A percentile compares a stretch with the other conserved stretches of the same genome.
Conservation (phyloP, 805 yeast species). For the Wickerhamomyces queroliae region DNA sequence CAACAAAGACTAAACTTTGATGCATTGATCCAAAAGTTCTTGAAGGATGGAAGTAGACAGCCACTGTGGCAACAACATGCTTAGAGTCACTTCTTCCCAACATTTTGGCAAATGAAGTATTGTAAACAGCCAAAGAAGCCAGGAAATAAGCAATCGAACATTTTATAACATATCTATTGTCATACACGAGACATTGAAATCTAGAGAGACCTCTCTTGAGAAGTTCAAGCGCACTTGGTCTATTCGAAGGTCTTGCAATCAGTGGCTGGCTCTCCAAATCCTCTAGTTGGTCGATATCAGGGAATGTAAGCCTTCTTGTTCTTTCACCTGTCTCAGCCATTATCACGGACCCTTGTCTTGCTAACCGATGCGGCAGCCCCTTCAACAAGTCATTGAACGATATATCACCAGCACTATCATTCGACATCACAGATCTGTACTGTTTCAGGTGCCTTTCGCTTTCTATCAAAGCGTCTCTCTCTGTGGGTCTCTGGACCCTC, state of each 20-base stretch:
- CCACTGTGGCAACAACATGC: slow-evolving; percentile 77
- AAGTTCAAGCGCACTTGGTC: background rate
- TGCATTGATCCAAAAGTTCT: slow-evolving; percentile 77
- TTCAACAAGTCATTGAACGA: slow-evolving; percentile 6
- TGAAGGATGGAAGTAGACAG: slow-evolving; percentile 81
- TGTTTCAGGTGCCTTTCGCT: slow-evolving; percentile 6
- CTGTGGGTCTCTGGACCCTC: background rate
- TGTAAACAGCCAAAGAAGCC: slow-evolving; percentile 70
- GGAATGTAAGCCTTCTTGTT: slow-evolving; percentile 22
- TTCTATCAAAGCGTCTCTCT: background rate
- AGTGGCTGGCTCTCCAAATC: slow-evolving; percentile 14
- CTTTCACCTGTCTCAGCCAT: slow-evolving; percentile 39
- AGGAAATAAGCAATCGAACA: slow-evolving; percentile 70
- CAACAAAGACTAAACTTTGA: slow-evolving; percentile 61
- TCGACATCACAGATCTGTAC: slow-evolving; percentile 18
- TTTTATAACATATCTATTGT: slow-evolving; percentile 38
- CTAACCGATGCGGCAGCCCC: slow-evolving; percentile 12
- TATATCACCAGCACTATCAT: slow-evolving; percentile 12
- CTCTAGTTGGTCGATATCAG: slow-evolving; percentile 5
- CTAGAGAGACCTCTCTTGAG: background rate
- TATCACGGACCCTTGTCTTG: slow-evolving; percentile 32
- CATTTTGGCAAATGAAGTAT: slow-evolving; percentile 38
- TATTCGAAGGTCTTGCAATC: slow-evolving; percentile 1
- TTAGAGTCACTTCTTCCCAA: slow-evolving; percentile 68
- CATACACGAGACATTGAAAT: background rate